A percentile compares a stretch with the other conserved stretches of the same genome.
These are phyloP conservation scores for Volvox reticuliferus DNA, from an alignment of 139 green algal species.

Conservation along the genomic window DNA sequence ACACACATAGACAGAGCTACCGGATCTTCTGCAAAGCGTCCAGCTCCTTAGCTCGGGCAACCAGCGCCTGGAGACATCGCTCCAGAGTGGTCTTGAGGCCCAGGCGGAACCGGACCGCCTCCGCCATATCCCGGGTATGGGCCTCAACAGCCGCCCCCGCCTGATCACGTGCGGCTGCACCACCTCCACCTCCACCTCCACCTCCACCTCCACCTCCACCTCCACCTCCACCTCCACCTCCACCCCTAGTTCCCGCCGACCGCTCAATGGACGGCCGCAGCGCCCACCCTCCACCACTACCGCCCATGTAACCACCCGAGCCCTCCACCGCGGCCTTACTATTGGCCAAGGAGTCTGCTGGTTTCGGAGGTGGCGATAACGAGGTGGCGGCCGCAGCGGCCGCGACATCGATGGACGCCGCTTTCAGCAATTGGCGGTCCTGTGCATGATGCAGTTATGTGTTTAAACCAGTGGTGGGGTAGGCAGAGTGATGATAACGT, in stretches of 20 bases:
- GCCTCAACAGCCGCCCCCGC: background rate
- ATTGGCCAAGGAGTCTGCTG: background rate
- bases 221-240: background rate
- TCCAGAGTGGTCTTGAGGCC: slow-evolving; percentile 39
- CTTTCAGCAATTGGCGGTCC: slow-evolving; percentile 9
- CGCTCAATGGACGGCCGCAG: background rate
- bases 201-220: background rate
- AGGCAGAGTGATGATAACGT: too few species aligned
- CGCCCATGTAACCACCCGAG: background rate
- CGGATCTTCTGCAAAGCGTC: slow-evolving; percentile 19
- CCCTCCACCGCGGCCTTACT: background rate
- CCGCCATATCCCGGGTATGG: slow-evolving; percentile 8
- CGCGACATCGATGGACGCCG: background rate
- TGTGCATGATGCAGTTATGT: background rate
- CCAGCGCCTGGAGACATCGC: slow-evolving; percentile 11
- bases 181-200: background rate
- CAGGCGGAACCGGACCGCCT: slow-evolving; percentile 27
- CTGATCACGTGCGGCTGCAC: background rate
- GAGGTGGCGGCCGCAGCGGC: slow-evolving; percentile 2
- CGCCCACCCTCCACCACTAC: background rate
- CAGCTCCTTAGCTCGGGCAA: slow-evolving; percentile 37
- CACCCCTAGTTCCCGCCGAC: background rate
- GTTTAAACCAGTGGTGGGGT: too few species aligned
- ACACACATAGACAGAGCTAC: background rate
- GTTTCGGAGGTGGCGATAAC: background rate